A percentile compares a stretch with the other conserved stretches of the same genome.
Conservation (phyloP, 192 early-diverging fungal genomes). For the Allomyces javanicus region DNA sequence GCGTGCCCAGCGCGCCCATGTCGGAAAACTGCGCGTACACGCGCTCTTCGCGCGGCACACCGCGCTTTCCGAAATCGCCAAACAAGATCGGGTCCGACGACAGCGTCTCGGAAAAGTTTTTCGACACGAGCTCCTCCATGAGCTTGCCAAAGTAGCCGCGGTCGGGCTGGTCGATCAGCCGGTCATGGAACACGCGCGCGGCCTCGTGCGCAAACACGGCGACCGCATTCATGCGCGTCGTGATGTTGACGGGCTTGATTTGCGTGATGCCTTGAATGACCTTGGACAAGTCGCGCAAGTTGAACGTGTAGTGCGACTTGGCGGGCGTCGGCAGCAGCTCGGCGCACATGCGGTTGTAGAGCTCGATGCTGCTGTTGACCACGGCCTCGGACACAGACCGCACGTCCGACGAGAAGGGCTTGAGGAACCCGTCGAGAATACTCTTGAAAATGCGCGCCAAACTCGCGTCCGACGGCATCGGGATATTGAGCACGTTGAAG, state of each 20-base stretch:
- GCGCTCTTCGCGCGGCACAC: constrained; percentile 71
- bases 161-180: constrained; percentile 71
- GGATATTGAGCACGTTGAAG: constrained; percentile 37
- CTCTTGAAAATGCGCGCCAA: constrained; percentile 30
- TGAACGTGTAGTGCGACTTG: constrained; percentile 43
- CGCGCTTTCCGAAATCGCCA: constrained; percentile 88
- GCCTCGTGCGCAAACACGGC: constrained; percentile 97
- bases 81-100: constrained; percentile 85
- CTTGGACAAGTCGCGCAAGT: constrained; percentile 33
- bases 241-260: constrained; percentile 60
- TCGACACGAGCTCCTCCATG: constrained; percentile 60
- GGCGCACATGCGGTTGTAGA: constrained; percentile 36
- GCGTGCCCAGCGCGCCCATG: constrained; percentile 82
- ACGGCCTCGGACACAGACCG: constrained; percentile 22
- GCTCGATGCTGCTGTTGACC: constrained; percentile 32
- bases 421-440: constrained; percentile 34
- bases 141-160: constrained; percentile 73
- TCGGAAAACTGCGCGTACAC: constrained; percentile 79
- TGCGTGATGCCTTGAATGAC: constrained; percentile 36
- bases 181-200: constrained; percentile 93
- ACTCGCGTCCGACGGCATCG: constrained; percentile 25
- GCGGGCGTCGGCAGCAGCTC: constrained; percentile 36
- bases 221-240: constrained; percentile 63
- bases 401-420: constrained; percentile 26
- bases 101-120: constrained; percentile 59